Evolutionary conservation across 140 eudicot species (phyloP), one percentile per base, ranked within the genome.

Genomic region (Senecio squalidus): DNA sequence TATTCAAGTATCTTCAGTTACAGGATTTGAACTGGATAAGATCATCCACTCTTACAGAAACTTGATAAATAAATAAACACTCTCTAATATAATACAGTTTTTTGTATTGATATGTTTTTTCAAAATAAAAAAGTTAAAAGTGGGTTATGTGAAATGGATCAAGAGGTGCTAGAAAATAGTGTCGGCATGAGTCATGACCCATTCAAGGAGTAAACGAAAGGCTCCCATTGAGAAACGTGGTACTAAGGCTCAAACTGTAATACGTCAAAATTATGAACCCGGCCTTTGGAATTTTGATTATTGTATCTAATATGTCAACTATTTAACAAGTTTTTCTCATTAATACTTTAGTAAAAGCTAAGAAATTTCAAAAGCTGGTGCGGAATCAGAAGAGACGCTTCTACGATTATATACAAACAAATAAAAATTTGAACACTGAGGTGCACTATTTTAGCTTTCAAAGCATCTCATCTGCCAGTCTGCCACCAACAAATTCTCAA

Each of bases 401-500:
- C 26, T 60, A 59, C 53, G 59, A 18, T 13, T 24, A 48, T 20
- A 4, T 59, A 24, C 51, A 16, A 57, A 33, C 1, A 15, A 56
- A 66, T 49, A 40, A 34, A 71, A 66, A 53, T 33, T 36, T 56
- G 25, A 57, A 59, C 39, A 9, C 48, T 28, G 80, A 62, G 52
- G 22, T 55, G 21, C 69, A 33, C 29, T 38, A 67, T 23, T 73
- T 68, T 58, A 73, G 66, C 49, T 69, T 78, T 44, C 70, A 63
- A 36, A 68, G 45, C 70, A 64, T 78, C 39, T 53, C 51, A n/a
- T 48, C 48, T 30, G 83, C 83, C 43, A 77, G 10, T 48, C 48
- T 30, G 83, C 83, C 43, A 77, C 78, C 38, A 64, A 72, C 69
- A 48, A 57, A 18, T 77, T 76, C 71, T 72, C 78, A 4, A 30